Conservation (phyloP, 257 asterid genomes). For the Solanum chilense region DNA sequence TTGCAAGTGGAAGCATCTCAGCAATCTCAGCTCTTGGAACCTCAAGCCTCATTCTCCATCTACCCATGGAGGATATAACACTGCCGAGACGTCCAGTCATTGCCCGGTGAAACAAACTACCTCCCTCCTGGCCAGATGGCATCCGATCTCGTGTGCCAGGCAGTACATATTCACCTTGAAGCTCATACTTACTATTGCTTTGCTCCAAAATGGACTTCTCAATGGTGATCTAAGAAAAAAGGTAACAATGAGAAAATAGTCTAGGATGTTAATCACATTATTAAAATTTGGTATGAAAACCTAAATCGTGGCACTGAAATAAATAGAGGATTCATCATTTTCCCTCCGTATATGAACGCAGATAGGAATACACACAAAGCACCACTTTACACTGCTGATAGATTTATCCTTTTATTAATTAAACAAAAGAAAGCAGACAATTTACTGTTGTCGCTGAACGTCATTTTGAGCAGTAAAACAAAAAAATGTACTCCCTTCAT, state of each 20-base stretch:
- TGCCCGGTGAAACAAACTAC: slow-evolving; percentile 84
- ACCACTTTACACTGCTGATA: not conserved
- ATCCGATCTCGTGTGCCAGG: slow-evolving; percentile 94
- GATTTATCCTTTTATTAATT: not conserved
- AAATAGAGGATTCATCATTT: not conserved
- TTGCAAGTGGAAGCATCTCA: slow-evolving; percentile 99
- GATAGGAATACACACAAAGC: not conserved
- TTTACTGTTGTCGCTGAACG: not conserved
- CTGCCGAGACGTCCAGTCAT: slow-evolving; percentile 95
- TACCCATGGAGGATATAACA: slow-evolving; percentile 96
- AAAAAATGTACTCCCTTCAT: not conserved
- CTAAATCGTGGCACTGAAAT: not conserved
- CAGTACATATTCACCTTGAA: slow-evolving; percentile 97
- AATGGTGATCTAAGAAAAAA: slow-evolving; percentile 56
- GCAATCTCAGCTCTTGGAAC: slow-evolving; percentile 97
- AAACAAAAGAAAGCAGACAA: not conserved
- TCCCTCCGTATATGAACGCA: not conserved
- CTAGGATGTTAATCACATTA: not conserved
- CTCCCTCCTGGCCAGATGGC: slow-evolving; percentile 71
- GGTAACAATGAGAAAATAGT: not conserved
- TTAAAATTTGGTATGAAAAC: not conserved
- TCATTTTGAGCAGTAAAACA: not conserved
- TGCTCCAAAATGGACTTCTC: slow-evolving; percentile 92
- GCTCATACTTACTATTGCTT: slow-evolving; percentile 90
- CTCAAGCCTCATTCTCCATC: slow-evolving; percentile 99